Evolutionary conservation across 1,139 yeast species (phyloP), one percentile per base, ranked within the genome.

Genomic region (Yamadazyma atlantica): DNA sequence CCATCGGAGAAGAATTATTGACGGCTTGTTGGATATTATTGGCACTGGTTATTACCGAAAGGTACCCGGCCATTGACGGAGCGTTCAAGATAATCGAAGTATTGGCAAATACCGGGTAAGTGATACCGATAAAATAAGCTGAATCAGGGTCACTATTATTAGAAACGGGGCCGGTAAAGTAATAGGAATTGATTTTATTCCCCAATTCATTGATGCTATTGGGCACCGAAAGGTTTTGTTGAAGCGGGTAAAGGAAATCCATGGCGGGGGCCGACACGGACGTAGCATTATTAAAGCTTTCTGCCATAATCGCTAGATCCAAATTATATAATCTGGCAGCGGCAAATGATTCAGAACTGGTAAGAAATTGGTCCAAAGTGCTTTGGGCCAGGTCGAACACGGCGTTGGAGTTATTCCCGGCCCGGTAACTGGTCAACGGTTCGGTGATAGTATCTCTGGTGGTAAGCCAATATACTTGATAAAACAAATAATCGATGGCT

Each of bases 21-120:
- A 80, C 66, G 1, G 85, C 77, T 8, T 59, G 46, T 44, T 67
- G 67, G 33, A 86, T 60, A 21, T 75, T 60, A 23, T 67, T 66
- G 0, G 92, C 86, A 44, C 73, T 69, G 48, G 85, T 73, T 1
- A 86, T 62, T 5, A 86, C 75, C 0, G 95, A 74, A 32, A 88
- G 52, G 58, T 80, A 89, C 0, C 96, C 97, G 1, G 83, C 75
- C 4, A 85, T 66, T 14, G 75, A 69, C 3, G 85, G 80, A 13
- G 73, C 64, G 22, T 73, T 63, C 18, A 84, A 60, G 36, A 86
- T 66, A 18, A 87, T 82, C 4, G 95, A 85, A 11, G 83, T 73
- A 53, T 85, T 84, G 12, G 88, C 78, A 52, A 72, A 80, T 2
- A 89, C 75, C 0, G 96, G 94, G 5, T 88, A 50, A 0, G 88